These are phyloP conservation scores for Myriosclerotinia scirpicola DNA, from an alignment of 2,329 filamentous ascomycete genomes.

Conservation along the genomic window DNA sequence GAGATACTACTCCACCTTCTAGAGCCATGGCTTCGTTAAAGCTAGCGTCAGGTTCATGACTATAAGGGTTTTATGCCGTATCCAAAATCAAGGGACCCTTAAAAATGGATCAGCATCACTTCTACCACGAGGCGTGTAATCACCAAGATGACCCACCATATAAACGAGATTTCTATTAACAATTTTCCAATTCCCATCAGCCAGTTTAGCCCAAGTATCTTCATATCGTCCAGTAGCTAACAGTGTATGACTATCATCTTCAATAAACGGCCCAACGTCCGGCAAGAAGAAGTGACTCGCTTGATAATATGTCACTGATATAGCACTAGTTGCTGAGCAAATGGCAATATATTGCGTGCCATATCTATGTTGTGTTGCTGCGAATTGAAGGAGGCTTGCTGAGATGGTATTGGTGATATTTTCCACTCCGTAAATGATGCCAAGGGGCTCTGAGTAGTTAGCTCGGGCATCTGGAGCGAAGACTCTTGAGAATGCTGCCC, in stretches of 20 bases:
- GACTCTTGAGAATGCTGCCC: background rate
- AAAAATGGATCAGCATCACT: background rate
- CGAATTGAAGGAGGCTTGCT: background rate
- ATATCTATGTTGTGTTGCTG: constrained; percentile 5
- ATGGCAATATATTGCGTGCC: constrained; percentile 3
- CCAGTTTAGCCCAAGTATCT: background rate
- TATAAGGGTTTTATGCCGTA: background rate
- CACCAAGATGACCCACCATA: background rate
- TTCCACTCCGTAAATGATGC: background rate
- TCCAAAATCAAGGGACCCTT: background rate
- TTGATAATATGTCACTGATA: background rate
- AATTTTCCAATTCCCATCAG: constrained; percentile 1
- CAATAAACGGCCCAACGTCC: background rate
- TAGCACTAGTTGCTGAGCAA: background rate
- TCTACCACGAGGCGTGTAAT: too few relatives aligned
- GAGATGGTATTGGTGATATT: background rate
- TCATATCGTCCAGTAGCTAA: background rate
- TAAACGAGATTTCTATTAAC: background rate
- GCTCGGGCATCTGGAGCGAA: constrained; percentile 1
- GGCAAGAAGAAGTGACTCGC: background rate
- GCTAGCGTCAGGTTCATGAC: too few relatives aligned
- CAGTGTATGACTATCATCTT: background rate
- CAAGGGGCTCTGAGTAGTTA: background rate
- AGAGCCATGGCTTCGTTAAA: too few relatives aligned
- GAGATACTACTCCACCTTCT: too few relatives aligned